Base-by-base conservation (phyloP, 495 filamentous ascomycete species). In the Antarctomyces pellizariae region DNA sequence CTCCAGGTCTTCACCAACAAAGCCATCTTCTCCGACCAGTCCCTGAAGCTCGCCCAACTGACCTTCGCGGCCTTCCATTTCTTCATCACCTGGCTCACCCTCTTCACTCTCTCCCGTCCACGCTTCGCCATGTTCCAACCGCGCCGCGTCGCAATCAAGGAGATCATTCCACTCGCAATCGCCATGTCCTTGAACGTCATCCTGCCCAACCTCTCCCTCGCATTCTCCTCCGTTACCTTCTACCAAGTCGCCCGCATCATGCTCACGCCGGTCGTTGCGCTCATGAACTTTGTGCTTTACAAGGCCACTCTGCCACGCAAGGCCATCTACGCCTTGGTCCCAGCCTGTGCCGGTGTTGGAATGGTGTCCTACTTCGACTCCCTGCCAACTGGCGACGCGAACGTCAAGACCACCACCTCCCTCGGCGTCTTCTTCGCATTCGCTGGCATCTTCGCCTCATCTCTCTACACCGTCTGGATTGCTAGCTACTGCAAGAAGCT, bases 1-100 rank as follows among this genome's bases (percentile, higher is more conserved):
- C 5, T 19, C n/a, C 34, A 76, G 72, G 69, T 79, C 27, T 77
- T 77, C 44, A 73, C 65, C 20, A 79, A 77, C 48, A 77, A 79
- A 47, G 59, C 56, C 23, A 74, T 79, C 38, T 75, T 79, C 47
- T 62, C 66, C 13, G 58, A 74, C 32, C 56, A 63, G 12, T 60
- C 57, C 27, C 58, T 78, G 36, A 65, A 64, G 33, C 53, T 68
- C 17, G 62, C 58, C 30, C 73, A 77, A 47, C 53, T 73, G 16
- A 61, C 70, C 19, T 76, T 77, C 38, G 71, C 71, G 11, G 49
- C 63, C 18, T 74, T 75, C 47, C 73, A 78, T 46, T 77, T 79
- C 54, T 56, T 67, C 44, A 54, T 71, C 51, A 77, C 71, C 24
- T 70, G 52, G 36, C 40, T 65, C 11, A 71, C 68, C 18, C 52